These are phyloP conservation scores for Lasiosphaeriaceae sp. DNA, from an alignment of 495 filamentous ascomycete genomes.

Conservation along the genomic window DNA sequence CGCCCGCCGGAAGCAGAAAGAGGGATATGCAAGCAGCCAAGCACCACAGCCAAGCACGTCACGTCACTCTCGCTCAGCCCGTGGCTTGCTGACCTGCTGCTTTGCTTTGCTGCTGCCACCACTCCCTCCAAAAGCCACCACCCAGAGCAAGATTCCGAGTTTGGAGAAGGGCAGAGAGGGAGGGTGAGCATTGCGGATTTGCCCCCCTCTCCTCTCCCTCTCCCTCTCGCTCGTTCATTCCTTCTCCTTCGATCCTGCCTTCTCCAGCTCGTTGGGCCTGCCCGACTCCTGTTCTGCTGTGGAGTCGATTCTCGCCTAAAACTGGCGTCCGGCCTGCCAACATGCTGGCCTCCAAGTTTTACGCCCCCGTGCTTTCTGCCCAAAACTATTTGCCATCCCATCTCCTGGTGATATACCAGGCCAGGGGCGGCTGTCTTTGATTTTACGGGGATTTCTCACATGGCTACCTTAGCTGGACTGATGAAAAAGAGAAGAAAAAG, in stretches of 20 bases:
- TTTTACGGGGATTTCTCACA: not conserved
- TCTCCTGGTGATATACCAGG: no score
- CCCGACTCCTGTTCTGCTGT: not conserved
- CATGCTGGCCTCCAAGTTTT: no score
- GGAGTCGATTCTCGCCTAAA: no score
- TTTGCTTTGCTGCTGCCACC: not conserved
- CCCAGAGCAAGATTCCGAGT: not conserved
- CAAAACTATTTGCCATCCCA: no score
- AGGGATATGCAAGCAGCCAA: not conserved
- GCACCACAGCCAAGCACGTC: conserved; percentile 19
- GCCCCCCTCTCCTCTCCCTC: not conserved
- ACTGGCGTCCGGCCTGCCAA: no score
- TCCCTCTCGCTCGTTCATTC: not conserved
- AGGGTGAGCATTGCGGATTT: not conserved
- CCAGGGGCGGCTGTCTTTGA: not conserved
- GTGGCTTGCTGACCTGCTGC: no score
- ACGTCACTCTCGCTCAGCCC: no score
- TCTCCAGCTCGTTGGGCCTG: not conserved
- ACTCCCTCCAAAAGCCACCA: not conserved
- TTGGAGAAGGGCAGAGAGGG: not conserved
- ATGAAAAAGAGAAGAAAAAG: not conserved
- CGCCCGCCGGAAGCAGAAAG: not conserved
- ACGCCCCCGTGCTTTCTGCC: no score
- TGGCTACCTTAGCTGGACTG: not conserved
- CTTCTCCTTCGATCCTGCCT: not conserved